Conservation (phyloP, 192 early-diverging fungal species). For the Coemansia sp. region DNA sequence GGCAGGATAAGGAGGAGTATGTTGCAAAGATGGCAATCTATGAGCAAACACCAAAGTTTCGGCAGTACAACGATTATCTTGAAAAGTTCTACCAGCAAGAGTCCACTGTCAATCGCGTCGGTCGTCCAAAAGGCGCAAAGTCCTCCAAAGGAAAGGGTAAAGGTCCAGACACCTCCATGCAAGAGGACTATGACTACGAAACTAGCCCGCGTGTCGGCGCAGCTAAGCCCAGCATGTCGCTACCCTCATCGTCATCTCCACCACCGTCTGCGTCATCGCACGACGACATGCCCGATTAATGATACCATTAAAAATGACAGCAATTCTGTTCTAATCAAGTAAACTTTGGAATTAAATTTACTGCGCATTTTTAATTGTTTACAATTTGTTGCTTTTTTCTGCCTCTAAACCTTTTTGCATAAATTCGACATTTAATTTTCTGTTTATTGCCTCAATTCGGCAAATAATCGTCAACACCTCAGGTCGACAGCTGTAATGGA, state of each 20-base stretch:
- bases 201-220: neutral
- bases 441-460: neutral
- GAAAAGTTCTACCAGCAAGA: slow-evolving; percentile 49
- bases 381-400: neutral
- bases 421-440: neutral
- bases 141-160: slow-evolving; percentile 28
- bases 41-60: slow-evolving; percentile 32
- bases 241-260: slow-evolving; percentile 6
- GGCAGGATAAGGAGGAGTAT: slow-evolving; percentile 43
- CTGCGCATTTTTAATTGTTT: neutral
- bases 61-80: slow-evolving; percentile 46
- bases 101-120: slow-evolving; percentile 48
- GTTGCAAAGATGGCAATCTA: slow-evolving; percentile 35
- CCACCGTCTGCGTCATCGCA: neutral
- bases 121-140: slow-evolving; percentile 44
- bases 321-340: too few species aligned
- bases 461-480: neutral
- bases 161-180: slow-evolving; percentile 8
- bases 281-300: neutral
- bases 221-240: slow-evolving; percentile 1
- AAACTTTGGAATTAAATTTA: neutral
- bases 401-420: neutral
- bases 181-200: slow-evolving; percentile 8
- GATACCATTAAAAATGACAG: neutral
- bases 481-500: slow-evolving; percentile 11